Base-by-base conservation (phyloP, 306 rosid species). In the Pterocarpus macrocarpus region DNA sequence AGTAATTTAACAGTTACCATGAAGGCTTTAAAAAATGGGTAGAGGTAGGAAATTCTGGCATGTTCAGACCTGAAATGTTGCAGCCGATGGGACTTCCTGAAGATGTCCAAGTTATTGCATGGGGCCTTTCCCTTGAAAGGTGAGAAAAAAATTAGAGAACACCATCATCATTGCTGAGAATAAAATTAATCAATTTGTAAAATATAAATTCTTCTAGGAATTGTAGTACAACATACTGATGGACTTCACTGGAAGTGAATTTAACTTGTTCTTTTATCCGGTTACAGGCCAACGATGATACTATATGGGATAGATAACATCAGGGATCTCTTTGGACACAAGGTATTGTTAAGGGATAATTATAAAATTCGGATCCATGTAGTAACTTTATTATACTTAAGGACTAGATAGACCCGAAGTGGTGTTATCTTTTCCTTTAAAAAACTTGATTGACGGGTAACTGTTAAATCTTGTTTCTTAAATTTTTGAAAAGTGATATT, bases 41-140 rank as follows among this genome's bases (percentile, higher is more conserved):
- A 7, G 98, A 95, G 84, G 81, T 95, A 38, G 98, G 99, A 69
- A 95, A 95, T 82, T 95, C 99, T 16, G 99, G 99, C 69, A 89
- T 93, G 98, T 95, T 95, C 64, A 90, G 99, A 85, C 99, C 99
- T 39, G 99, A 95, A 81, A 95, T 93, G 99, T 79, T 95, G 87
- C 93, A 82, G 84, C 98, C 99, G 4, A 95, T 95, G 99, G 98
- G 98, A 80, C 91, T 95, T 69, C 99, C 99, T 7, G 98, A 91
- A 83, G 99, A 95, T 85, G 99, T 88, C 71, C 94, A 91, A 77
- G 98, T 89, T 67, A 95, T 87, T 79, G 98, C 98, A 15, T 95
- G 99, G 97, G 98, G 99, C 5, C 98, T 93, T 82, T 95, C 99
- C 80, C 96, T 95, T 64, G 99, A 95, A 82, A 95, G 99, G 97